Evolutionary conservation across 345 rosid genomes (phyloP), one percentile per base, ranked within the genome.

Genomic region (Hirschfeldia incana): DNA sequence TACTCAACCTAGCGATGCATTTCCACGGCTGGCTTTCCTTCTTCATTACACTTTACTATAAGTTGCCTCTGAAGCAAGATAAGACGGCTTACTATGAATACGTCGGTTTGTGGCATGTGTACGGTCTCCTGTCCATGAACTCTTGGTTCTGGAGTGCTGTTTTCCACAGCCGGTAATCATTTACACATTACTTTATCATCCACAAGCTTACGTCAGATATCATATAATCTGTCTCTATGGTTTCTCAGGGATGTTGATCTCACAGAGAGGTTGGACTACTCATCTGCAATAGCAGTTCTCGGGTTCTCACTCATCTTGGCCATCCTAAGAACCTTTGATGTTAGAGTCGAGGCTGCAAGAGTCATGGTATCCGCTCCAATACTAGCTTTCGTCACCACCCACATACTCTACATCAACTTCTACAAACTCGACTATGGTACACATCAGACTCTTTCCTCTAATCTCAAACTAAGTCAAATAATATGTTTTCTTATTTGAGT

Each of bases 1-100:
- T 86, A 26, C 90, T 91, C 81, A 89, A 89, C 85, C 83, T 88
- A 12, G 88, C 87, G 4, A 81, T 88, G 88, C 97, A 91, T 79
- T 86, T 91, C 75, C 92, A 86, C 76, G 91, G 94, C 8, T 91
- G 97, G 97, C 83, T 91, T 63, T 91, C 91, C 36, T 91, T 91
- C 79, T 84, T 85, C 89, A 86, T 83, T 77, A 87, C 88, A 6
- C 69, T 89, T 11, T 85, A 86, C 82, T 85, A 91, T 71, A 91
- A 88, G 72, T 65, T 91, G 74, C 88, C 89, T 59, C 57, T 87
- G 62, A 88, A 76, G 30, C 85, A 84, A 78, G 88, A 81, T 65
- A 89, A 83, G 77, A 84, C 84, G 68, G 77, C 89, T 0, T 89
- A 83, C 75, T 91, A 87, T 82, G 92, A 90, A 60, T 91, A 83